Evolutionary conservation across 164 flowering plant species (phyloP).

Genomic region (Pachysandra terminalis): DNA sequence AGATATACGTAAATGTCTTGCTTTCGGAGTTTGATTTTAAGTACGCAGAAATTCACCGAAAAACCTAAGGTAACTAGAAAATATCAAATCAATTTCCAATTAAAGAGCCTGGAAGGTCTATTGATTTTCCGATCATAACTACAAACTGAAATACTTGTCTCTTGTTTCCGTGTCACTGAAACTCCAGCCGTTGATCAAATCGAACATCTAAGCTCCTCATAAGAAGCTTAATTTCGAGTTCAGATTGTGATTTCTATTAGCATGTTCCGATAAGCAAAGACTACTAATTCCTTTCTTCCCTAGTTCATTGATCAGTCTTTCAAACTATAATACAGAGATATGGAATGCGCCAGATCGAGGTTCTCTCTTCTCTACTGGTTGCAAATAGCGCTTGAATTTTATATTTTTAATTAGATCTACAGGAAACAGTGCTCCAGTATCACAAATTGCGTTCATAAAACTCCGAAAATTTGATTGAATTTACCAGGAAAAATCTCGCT

Average conservation of each 20-base stretch:
- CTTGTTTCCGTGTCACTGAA: neutral
- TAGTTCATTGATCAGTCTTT: neutral
- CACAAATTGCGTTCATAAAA: neutral
- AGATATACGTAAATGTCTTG: too few relatives aligned
- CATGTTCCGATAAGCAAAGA: neutral
- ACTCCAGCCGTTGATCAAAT: neutral
- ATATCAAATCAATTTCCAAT: too few relatives aligned
- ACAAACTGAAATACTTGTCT: neutral
- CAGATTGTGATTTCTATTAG: neutral
- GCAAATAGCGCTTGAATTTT: too few relatives aligned
- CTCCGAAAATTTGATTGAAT: neutral
- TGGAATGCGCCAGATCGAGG: neutral
- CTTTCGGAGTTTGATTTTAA: neutral
- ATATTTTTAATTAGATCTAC: neutral
- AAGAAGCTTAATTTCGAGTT: neutral
- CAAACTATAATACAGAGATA: neutral
- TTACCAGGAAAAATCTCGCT: too few relatives aligned
- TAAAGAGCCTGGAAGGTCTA: too few relatives aligned
- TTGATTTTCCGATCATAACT: too few relatives aligned
- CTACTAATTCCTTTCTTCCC: neutral
- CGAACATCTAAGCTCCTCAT: neutral
- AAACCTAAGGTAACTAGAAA: too few relatives aligned
- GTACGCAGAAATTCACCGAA: neutral
- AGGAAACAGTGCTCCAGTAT: neutral
- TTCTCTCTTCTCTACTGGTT: too few relatives aligned